Conservation (phyloP, 441 rosid genomes). For the Arabidopsis hybrid region DNA sequence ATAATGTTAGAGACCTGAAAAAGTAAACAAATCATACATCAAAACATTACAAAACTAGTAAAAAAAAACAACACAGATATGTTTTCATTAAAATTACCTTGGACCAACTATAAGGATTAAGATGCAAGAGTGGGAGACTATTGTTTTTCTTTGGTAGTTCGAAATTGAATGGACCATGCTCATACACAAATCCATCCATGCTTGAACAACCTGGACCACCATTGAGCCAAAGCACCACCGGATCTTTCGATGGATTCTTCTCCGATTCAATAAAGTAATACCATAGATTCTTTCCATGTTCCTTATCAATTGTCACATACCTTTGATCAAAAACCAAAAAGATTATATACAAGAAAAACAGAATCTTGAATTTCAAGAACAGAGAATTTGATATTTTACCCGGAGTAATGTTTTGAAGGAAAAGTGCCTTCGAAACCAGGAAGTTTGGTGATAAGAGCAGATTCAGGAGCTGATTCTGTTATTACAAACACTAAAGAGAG, state of each 20-base stretch:
- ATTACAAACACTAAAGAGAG: conserved; percentile 28
- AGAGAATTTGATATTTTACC: conserved; percentile 50
- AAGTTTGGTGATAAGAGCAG: conserved; percentile 62
- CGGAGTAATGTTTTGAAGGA: conserved; percentile 91
- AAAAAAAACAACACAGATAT: not conserved
- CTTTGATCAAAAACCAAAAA: conserved; percentile 45
- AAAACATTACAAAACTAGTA: not conserved
- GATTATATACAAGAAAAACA: not conserved
- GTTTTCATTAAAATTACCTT: conserved; percentile 51
- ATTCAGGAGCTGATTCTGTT: conserved; percentile 62
- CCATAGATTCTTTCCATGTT: conserved; percentile 60
- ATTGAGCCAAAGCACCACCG: conserved; percentile 75
- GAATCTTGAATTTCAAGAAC: conserved; percentile 3
- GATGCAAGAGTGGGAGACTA: conserved; percentile 59
- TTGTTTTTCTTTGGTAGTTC: conserved; percentile 51
- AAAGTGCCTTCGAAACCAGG: conserved; percentile 74
- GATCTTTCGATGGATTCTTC: conserved; percentile 56
- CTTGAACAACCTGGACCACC: conserved; percentile 85
- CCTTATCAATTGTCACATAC: conserved; percentile 75
- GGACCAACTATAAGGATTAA: conserved; percentile 87
- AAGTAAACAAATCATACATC: not conserved
- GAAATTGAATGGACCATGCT: conserved; percentile 85
- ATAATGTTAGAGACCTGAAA: conserved; percentile 74
- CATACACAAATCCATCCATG: conserved; percentile 71
- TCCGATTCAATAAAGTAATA: conserved; percentile 68